Conservation (phyloP, 768 basidiomycete genomes). For the Infundibulicybe gibba region DNA sequence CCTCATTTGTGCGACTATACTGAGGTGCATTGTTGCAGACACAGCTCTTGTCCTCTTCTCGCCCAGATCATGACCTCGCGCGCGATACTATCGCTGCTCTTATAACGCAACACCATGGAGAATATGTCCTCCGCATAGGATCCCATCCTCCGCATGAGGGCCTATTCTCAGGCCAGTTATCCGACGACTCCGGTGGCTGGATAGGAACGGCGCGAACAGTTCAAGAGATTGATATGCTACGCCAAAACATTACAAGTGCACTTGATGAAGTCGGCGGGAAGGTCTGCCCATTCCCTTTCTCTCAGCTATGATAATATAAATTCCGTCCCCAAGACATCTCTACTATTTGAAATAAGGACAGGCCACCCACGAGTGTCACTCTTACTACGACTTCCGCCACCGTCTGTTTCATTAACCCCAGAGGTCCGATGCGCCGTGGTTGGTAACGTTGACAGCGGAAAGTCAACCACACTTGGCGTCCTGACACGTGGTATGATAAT, state of each 20-base stretch:
- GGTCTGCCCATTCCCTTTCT: slow-evolving; percentile 31
- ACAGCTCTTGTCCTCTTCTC: slow-evolving; percentile 38
- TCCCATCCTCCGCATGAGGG: slow-evolving; percentile 53
- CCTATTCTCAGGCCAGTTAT: slow-evolving; percentile 54
- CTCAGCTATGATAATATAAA: not conserved
- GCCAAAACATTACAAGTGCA: slow-evolving; percentile 35
- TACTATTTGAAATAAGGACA: slow-evolving; percentile 44
- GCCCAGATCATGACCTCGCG: slow-evolving; percentile 46
- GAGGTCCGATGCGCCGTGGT: slow-evolving; percentile 96
- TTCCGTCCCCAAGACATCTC: slow-evolving; percentile 41
- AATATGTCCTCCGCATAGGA: slow-evolving; percentile 75
- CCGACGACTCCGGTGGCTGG: slow-evolving; percentile 49
- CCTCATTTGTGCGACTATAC: not conserved
- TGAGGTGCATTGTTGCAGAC: slow-evolving; percentile 25
- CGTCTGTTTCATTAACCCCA: slow-evolving; percentile 71
- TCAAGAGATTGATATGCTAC: slow-evolving; percentile 49
- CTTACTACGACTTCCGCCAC: slow-evolving; percentile 72
- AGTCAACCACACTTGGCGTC: slow-evolving; percentile 92
- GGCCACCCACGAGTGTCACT: slow-evolving; percentile 54
- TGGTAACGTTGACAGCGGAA: slow-evolving; percentile 93
- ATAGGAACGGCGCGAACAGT: slow-evolving; percentile 45
- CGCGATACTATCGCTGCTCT: slow-evolving; percentile 63
- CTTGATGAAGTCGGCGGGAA: slow-evolving; percentile 82
- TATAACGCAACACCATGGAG: slow-evolving; percentile 66
- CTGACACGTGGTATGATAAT: slow-evolving; percentile 73